Evolutionary conservation across 805 yeast species (phyloP).

Genomic region (Ogataea thermomethanolica): DNA sequence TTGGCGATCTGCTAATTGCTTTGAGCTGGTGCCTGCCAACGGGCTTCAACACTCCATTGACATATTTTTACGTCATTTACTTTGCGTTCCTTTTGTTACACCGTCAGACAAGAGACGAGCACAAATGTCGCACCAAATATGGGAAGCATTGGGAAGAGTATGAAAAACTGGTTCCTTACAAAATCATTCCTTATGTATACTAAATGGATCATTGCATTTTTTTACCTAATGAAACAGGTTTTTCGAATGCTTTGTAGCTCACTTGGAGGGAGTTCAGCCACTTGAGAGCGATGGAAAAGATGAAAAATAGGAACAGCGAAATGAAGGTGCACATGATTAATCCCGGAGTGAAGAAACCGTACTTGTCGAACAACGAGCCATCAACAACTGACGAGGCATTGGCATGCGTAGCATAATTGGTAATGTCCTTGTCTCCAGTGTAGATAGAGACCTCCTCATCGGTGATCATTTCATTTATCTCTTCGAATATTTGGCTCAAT

Average conservation of each 20-base stretch:
- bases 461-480: slow-evolving; percentile 26
- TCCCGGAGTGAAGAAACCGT: slow-evolving; percentile 76
- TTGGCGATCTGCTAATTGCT: slow-evolving; percentile 93
- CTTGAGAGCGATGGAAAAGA: slow-evolving; percentile 58
- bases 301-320: slow-evolving; percentile 51
- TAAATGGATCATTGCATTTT: slow-evolving; percentile 41
- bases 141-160: slow-evolving; percentile 85
- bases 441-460: slow-evolving; percentile 26
- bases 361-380: slow-evolving; percentile 55
- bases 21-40: slow-evolving; percentile 92
- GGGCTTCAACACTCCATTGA: slow-evolving; percentile 73
- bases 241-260: slow-evolving; percentile 79
- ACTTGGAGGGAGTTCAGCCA: slow-evolving; percentile 74
- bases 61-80: slow-evolving; percentile 83
- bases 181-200: slow-evolving; percentile 85
- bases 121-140: slow-evolving; percentile 82
- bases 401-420: slow-evolving; percentile 1
- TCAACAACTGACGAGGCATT: slow-evolving; percentile 12
- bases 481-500: slow-evolving; percentile 30
- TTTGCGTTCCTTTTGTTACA: slow-evolving; percentile 81
- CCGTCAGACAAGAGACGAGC: slow-evolving; percentile 89
- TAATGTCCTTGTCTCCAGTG: background rate
- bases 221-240: slow-evolving; percentile 51
- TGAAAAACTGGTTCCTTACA: slow-evolving; percentile 76
- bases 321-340: slow-evolving; percentile 73